phyloP scores from a whole-genome alignment of 2,329 filamentous ascomycete genomes.

The Nemania abortiva region DNA sequence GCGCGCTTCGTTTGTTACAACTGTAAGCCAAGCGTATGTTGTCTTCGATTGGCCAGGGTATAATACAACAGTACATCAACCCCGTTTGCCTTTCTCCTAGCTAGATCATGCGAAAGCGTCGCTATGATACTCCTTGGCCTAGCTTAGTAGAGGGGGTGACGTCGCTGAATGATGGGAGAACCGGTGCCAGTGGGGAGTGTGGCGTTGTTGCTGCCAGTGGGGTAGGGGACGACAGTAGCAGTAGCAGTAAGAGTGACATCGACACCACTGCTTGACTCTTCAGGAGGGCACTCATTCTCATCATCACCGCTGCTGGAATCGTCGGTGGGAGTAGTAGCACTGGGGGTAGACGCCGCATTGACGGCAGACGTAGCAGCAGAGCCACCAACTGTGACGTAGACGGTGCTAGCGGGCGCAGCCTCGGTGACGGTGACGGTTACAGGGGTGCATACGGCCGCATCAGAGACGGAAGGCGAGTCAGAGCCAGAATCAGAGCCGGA shows the following conservation, averaged over 20 bases:
- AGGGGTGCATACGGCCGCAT: conserved; percentile 43
- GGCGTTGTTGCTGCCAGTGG: conserved; percentile 50
- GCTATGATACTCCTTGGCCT: neutral
- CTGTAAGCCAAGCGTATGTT: conserved; percentile 26
- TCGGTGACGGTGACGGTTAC: conserved; percentile 52
- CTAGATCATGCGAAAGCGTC: neutral
- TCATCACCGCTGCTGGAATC: conserved; percentile 4
- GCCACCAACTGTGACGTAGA: conserved; percentile 48
- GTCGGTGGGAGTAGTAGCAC: conserved; percentile 23
- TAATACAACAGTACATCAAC: conserved; percentile 34
- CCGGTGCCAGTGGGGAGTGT: conserved; percentile 51
- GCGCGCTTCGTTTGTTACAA: conserved; percentile 23
- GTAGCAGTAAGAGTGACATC: conserved; percentile 54
- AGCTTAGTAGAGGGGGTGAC: conserved; percentile 38
- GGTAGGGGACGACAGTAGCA: conserved; percentile 56
- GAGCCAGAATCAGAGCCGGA: conserved; percentile 32
- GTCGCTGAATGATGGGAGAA: conserved; percentile 15
- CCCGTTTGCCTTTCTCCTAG: neutral
- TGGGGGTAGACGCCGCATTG: conserved; percentile 25
- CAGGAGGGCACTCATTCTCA: conserved; percentile 41
- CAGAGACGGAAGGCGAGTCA: conserved; percentile 26
- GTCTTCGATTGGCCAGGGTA: conserved; percentile 22
- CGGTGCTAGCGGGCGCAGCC: conserved; percentile 48
- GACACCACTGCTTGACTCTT: conserved; percentile 42
- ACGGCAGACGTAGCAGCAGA: conserved; percentile 34